Conservation (phyloP, 164 flowering plant species). For the Vitis cinerea region DNA sequence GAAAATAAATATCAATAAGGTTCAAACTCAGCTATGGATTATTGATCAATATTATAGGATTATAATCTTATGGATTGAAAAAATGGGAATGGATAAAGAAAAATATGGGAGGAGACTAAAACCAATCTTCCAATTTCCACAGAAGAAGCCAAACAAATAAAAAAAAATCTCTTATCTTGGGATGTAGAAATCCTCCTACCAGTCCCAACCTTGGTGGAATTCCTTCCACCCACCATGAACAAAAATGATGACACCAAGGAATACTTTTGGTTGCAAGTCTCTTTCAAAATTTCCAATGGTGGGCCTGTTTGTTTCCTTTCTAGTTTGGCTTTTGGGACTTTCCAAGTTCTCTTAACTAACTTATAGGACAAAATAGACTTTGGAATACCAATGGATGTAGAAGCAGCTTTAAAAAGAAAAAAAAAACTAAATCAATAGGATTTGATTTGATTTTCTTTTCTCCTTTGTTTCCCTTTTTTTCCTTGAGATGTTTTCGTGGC, state of each 20-base stretch:
- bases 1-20: no score
- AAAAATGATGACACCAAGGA: constrained; percentile 11
- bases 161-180: no score
- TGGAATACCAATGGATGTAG: constrained; percentile 6
- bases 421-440: no score
- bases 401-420: not conserved
- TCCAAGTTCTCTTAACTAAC: not conserved
- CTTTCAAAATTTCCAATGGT: constrained; percentile 6
- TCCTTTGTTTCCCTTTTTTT: not conserved
- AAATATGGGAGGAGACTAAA: no score
- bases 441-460: not conserved
- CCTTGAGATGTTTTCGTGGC: not conserved
- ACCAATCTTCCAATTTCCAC: no score
- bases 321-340: not conserved
- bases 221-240: constrained; percentile 9
- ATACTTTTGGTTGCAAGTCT: constrained; percentile 10
- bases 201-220: constrained; percentile 7
- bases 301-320: constrained; percentile 3
- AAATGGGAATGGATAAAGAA: no score
- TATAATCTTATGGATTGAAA: no score
- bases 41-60: no score
- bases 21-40: no score
- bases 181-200: not conserved
- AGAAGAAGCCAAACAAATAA: no score
- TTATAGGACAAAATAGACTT: not conserved